Evolutionary conservation across 1,284 basidiomycete genomes (phyloP), one percentile per base, ranked within the genome.

Genomic region (Trametes pubescens): DNA sequence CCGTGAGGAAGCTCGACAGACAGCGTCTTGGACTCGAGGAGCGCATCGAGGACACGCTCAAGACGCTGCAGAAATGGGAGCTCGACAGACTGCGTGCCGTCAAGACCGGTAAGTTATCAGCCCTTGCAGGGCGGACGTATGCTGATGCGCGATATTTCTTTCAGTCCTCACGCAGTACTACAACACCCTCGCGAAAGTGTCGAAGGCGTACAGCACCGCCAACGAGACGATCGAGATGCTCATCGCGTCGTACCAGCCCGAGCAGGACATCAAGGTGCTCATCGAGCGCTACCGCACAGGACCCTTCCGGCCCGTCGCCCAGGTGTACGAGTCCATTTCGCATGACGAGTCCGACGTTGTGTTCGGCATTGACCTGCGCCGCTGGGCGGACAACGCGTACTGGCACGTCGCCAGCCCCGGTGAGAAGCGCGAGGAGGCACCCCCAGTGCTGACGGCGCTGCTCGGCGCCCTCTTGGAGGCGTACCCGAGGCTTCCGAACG

Each of bases 281-380:
- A 95, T 97, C 67, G 94, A 96, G 76, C 89, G 92, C 18, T 93
- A 94, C 74, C 87, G 95, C 60, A 96, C 94, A 1, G 95, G 95
- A 0, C 91, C 94, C 0, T 97, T 96, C 87, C 83, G 91, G 51
- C 95, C 95, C 0, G 81, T 81, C 51, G 85, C 94, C 0, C 93
- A 94, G 63, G 80, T 95, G 11, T 96, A 95, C 75, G 94, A 96
- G 75, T 90, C 88, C 3, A 81, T 94, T 52, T 83, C 90, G 26
- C 90, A 93, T 63, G 91, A 94, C 57, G 87, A 93, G 65, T 86
- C 86, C 0, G 93, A 95, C 71, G 91, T 93, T 49, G 87, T 94
- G 32, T 97, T 96, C 74, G 95, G 95, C 14, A 90, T 95, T 67
- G 94, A 96, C 75, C 79, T 97, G 46, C 84, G 93, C 64, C 90